These are phyloP conservation scores for Linderina pennispora DNA, from an alignment of 192 early-diverging fungal species.

Conservation along the genomic window DNA sequence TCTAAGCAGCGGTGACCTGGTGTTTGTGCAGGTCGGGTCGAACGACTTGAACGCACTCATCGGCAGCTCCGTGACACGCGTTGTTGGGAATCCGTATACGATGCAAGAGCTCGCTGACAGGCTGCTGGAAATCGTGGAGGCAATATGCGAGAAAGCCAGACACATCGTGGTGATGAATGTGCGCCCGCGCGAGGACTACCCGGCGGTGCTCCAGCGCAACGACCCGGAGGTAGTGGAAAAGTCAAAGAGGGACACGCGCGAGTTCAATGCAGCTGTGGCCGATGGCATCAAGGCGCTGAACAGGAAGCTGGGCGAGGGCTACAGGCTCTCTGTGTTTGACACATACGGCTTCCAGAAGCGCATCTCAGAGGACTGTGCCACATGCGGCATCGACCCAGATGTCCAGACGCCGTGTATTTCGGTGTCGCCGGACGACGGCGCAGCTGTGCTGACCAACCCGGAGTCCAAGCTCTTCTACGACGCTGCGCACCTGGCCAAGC, in stretches of 20 bases:
- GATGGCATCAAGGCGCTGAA: slow-evolving; percentile 13
- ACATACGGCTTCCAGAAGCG: slow-evolving; percentile 25
- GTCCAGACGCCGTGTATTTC: slow-evolving; percentile 5
- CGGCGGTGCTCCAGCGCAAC: slow-evolving; percentile 16
- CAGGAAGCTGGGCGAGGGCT: slow-evolving; percentile 6
- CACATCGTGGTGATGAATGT: slow-evolving; percentile 37
- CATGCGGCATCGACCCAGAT: slow-evolving; percentile 21
- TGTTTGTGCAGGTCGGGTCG: slow-evolving; percentile 37
- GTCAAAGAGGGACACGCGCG: slow-evolving; percentile 7
- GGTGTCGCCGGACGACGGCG: neutral
- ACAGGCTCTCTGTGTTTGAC: slow-evolving; percentile 22
- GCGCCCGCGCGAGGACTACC: slow-evolving; percentile 36
- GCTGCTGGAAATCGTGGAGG: slow-evolving; percentile 7
- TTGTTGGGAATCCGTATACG: slow-evolving; percentile 14
- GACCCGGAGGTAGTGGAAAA: slow-evolving; percentile 2
- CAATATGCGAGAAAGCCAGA: slow-evolving; percentile 15
- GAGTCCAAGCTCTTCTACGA: slow-evolving; percentile 30
- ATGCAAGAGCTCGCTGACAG: slow-evolving; percentile 13
- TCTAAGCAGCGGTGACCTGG: slow-evolving; percentile 18
- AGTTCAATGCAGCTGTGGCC: slow-evolving; percentile 17
- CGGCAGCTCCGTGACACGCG: slow-evolving; percentile 7
- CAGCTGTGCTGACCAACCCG: slow-evolving; percentile 2
- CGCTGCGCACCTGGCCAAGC: slow-evolving; percentile 29
- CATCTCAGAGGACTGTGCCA: slow-evolving; percentile 3
- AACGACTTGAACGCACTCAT: slow-evolving; percentile 42